Conservation (phyloP, 192 early-diverging fungal species). For the Backusella circina region DNA sequence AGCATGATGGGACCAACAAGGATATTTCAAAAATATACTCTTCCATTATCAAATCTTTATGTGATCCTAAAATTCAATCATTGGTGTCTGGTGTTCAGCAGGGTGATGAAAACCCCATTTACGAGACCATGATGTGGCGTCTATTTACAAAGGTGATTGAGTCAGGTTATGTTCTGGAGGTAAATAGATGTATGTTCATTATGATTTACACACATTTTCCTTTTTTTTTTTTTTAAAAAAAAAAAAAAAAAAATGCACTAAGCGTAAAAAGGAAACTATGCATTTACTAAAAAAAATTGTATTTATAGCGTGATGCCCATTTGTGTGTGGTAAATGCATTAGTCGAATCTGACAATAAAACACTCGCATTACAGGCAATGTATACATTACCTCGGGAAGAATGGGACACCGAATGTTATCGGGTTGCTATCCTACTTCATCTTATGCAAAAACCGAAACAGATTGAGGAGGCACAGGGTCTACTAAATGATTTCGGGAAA, state of each 20-base stretch:
- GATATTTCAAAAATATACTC: slow-evolving; percentile 16
- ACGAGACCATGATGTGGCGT: slow-evolving; percentile 8
- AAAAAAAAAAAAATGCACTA: not conserved
- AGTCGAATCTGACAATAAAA: not conserved
- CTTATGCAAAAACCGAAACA: slow-evolving; percentile 14
- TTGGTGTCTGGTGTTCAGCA: not conserved
- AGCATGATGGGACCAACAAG: not conserved
- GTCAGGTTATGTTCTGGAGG: slow-evolving; percentile 19
- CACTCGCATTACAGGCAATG: slow-evolving; percentile 19
- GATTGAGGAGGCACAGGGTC: slow-evolving; percentile 5
- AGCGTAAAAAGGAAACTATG: not conserved
- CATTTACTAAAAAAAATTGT: not conserved
- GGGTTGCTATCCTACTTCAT: slow-evolving; percentile 17
- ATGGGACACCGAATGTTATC: slow-evolving; percentile 22
- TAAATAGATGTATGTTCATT: not conserved
- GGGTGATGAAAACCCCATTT: not conserved
- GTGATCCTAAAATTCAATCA: slow-evolving; percentile 1
- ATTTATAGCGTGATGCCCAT: slow-evolving; percentile 7
- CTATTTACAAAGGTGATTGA: slow-evolving; percentile 25
- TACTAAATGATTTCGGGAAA: slow-evolving; percentile 17
- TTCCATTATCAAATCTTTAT: slow-evolving; percentile 18
- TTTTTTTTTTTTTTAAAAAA: not conserved
- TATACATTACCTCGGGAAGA: slow-evolving; percentile 18
- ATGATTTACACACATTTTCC: not conserved
- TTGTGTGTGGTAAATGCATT: slow-evolving; percentile 5